Base-by-base conservation (phyloP, 441 rosid genomes). In the Melastoma candidum region DNA sequence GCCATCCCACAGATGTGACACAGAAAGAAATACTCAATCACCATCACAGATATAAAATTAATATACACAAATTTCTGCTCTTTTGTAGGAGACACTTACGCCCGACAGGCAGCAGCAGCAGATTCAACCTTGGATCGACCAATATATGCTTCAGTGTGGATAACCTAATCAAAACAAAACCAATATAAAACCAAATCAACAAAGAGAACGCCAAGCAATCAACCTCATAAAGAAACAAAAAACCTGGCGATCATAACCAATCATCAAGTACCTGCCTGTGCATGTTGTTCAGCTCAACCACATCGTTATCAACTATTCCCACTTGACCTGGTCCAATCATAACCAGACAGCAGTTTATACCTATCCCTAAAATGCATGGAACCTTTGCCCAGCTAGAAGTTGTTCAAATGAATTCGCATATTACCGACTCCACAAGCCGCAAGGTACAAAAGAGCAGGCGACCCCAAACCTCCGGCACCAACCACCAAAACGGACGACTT, bases 381-480 rank as follows among this genome's bases (percentile, higher is more conserved):
- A 32, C 8, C 8, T 32, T 32, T 4, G 8, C 7, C 22, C 22
- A 3, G 41, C 5, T 32, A 8, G 8, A 2, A 32, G 41, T 32
- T 32, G 7, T 32, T 4, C 41, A 32, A 32, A 4, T 32, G 41
- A 32, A 2, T 1, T 6, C 0, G 22, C 7, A 59, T 47, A 71
- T 65, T 60, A 93, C 98, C 97, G 63, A 86, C 85, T 49, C 97
- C 98, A 68, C 82, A 88, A 51, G 97, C 97, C 27, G 92, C 98
- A 2, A 92, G 87, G 76, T 88, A 93, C 48, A 93, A 52, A 57
- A 93, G 70, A 36, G 93, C 95, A 1, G 97, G 97, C 25, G 97
- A 86, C 53, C 97, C 98, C 58, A 93, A 69, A 4, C 97, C 98
- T 71, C 98, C 98, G 27, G 97, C 98, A 68, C 98, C 97, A 39